phyloP scores from a whole-genome alignment of 176 grass and related monocot species.

The Rhynchospora breviuscula region DNA sequence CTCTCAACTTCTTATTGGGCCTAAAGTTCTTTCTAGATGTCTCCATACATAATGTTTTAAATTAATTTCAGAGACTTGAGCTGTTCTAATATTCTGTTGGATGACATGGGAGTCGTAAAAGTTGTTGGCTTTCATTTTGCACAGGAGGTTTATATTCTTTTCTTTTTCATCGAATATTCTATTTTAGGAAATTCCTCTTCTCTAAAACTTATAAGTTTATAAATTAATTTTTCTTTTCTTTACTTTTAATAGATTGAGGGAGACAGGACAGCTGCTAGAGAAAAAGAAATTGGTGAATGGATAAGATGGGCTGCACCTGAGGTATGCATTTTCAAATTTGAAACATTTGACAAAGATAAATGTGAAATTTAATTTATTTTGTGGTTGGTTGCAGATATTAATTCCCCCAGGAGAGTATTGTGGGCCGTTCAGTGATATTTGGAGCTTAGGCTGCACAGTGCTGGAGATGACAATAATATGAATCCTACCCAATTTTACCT shows the following conservation, averaged over 20 bases:
- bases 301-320: neutral
- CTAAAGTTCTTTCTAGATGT: neutral
- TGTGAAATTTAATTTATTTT: neutral
- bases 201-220: neutral
- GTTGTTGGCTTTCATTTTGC: neutral
- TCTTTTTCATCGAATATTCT: neutral
- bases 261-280: too few species aligned
- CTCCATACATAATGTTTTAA: neutral
- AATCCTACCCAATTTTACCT: too few species aligned
- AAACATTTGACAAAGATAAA: neutral
- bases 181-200: neutral
- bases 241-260: neutral
- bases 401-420: too few species aligned
- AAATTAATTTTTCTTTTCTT: neutral
- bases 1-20: neutral
- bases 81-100: neutral
- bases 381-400: too few species aligned
- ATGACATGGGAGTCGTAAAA: neutral
- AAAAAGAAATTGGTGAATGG: neutral
- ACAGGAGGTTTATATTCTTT: neutral
- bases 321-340: neutral
- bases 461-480: neutral
- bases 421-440: too few species aligned
- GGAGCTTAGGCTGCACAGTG: neutral
- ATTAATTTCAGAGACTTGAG: neutral